Base-by-base conservation (phyloP, 495 filamentous ascomycete genomes). In the Copromyces sp. region DNA sequence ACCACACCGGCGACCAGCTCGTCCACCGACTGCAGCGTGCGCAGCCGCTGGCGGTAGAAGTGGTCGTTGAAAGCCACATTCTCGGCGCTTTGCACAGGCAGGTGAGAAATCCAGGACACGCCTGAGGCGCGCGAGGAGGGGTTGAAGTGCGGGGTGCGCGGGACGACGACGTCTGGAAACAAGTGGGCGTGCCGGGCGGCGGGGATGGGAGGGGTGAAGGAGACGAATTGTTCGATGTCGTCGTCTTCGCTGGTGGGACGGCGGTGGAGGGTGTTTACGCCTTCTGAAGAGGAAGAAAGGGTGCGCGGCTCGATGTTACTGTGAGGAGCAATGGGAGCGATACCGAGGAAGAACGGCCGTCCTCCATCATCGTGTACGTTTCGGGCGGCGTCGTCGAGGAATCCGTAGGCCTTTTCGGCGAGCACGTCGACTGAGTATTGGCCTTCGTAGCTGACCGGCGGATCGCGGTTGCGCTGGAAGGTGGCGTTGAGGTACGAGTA, bases 401-500 rank as follows among this genome's bases (percentile, higher is more conserved):
- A 86, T 0, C 86, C 87, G 35, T 87, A 78, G 0, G 90, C 88
- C 75, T 92, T 93, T 12, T 86, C 76, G 4, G 86, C 84, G 6
- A 92, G 81, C 6, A 93, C 85, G 74, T 93, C 91, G 3, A 84
- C 86, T 0, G 86, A 85, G 77, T 93, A 86, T 40, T 87, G 77
- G 8, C 88, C 88, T 47, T 86, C 82, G 71, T 87, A 87, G 79
- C 83, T 89, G 32, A 85, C 81, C 1, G 89, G 89, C 0, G 81
- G 73, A 32, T 91, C 88, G 4, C 81, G 80, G 75, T 93, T 90
- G 12, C 90, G 86, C 74, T 92, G 89, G 74, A 86, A 91, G 9
- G 84, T 88, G 11, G 87, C 82, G 78, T 92, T 92, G 68, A 89
- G 83, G 78, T 93, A 93, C 20, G 84, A 85, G 77, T 93, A 93